Evolutionary conservation across 257 asterid genomes (phyloP).

Genomic region (Penstemon barbatus): DNA sequence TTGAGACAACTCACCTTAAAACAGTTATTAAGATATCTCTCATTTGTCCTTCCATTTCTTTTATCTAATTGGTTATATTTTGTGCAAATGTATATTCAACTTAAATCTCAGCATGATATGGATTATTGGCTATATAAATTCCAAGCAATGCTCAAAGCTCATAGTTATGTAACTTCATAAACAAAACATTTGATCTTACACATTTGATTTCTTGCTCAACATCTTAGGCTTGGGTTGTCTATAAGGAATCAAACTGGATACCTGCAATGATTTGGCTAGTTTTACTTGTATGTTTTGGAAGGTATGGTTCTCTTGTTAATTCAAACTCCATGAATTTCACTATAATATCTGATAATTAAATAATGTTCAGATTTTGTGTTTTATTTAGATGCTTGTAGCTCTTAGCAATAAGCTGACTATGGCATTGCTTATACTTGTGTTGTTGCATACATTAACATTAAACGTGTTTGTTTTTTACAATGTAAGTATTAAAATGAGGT

Average conservation of each 20-base stretch:
- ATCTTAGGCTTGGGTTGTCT: constrained; percentile 67
- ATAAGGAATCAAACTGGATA: constrained; percentile 74
- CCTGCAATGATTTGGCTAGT: constrained; percentile 52
- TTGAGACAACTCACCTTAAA: not conserved
- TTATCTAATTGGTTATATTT: not conserved
- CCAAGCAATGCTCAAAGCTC: not conserved
- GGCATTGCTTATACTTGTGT: not conserved
- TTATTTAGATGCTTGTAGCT: not conserved
- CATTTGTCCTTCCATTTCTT: not conserved
- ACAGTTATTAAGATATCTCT: not conserved
- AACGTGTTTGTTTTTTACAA: not conserved
- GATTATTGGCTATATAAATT: constrained; percentile 1
- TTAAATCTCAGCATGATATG: not conserved
- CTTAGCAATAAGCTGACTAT: not conserved
- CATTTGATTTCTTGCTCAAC: constrained; percentile 17
- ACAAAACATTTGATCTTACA: constrained; percentile 8
- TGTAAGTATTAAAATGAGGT: not conserved
- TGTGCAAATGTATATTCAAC: not conserved
- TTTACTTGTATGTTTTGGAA: constrained; percentile 70
- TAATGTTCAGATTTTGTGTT: not conserved
- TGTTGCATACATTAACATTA: not conserved
- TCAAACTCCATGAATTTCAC: not conserved
- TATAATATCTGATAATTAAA: not conserved
- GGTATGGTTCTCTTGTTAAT: constrained; percentile 43
- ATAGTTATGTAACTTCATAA: not conserved